Evolutionary conservation across 345 rosid species (phyloP), one percentile per base, ranked within the genome.

Genomic region (Geranium rotundifolium): DNA sequence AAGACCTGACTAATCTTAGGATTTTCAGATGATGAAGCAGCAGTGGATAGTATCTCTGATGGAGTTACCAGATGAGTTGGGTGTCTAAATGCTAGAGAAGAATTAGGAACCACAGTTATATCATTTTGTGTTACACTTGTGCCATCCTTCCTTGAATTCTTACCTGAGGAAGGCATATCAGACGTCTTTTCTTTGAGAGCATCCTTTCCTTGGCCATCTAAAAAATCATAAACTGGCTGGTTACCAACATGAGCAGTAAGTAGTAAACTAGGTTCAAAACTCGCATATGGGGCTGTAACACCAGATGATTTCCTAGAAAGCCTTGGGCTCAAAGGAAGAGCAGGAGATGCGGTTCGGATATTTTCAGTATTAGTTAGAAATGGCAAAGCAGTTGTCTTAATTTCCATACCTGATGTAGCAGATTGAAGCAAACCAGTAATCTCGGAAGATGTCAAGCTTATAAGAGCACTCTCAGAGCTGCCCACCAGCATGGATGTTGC

Each of bases 31-130:
- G 84, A 77, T 13, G 84, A 67, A 34, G 77, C 67, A 61, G 77
- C 79, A 29, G 70, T 80, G 17, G 82, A 76, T 55, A 86, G 71
- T 70, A 86, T 86, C 70, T 86, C 91, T 17, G 88, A 79, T 17
- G 91, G 91, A 19, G 86, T 85, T 69, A 83, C 77, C 30, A 85
- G 73, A 78, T 83, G 91, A 18, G 92, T 81, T 61, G 89, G 88
- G 63, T 78, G 87, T 71, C 78, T 83, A 69, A 78, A 84, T 31
- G 71, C 67, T 7, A 61, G 57, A 20, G 70, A 73, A 52, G 77
- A 76, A 66, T 79, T 71, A 50, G 78, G 76, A 59, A 74, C 70
- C 66, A 67, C 60, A 50, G 84, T 73, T 62, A 64, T 66, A 61
- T 80, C 41, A 69, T 62, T 77, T 61, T 66, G 73, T 13, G 59